Conservation (phyloP, 164 flowering plant species). For the Magnolia sinica region DNA sequence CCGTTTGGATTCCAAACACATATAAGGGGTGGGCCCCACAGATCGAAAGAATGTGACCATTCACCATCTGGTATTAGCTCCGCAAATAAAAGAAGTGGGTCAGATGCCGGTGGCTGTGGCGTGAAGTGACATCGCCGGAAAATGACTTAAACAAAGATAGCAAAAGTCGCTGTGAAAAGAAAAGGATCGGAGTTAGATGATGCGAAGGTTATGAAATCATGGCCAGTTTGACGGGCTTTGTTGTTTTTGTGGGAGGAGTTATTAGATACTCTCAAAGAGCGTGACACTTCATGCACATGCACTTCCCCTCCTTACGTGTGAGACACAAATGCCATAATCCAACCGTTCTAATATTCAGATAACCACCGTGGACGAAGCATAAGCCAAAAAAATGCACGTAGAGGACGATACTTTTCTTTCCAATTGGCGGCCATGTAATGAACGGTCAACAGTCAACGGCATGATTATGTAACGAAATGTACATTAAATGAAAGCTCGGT, state of each 20-base stretch:
- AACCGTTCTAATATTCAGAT: not conserved
- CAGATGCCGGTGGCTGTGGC: conserved; percentile 3
- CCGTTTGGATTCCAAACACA: no score
- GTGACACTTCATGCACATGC: not conserved
- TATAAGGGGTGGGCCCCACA: no score
- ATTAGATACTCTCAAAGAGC: not conserved
- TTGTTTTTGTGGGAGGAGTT: not conserved
- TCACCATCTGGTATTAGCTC: no score
- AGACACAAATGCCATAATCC: not conserved
- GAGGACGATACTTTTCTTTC: no score
- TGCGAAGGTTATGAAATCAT: conserved; percentile 3
- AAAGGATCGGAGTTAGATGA: not conserved
- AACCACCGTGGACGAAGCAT: not conserved
- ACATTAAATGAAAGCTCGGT: no score
- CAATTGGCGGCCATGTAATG: no score
- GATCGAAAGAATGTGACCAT: no score
- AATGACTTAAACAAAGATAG: not conserved
- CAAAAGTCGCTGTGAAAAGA: not conserved
- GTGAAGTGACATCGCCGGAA: conserved; percentile 1
- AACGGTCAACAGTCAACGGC: no score
- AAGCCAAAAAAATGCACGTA: not conserved
- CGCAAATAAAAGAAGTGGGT: not conserved
- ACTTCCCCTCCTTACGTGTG: not conserved
- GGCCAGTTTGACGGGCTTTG: conserved; percentile 2
- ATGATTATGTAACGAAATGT: no score